Evolutionary conservation across 768 basidiomycete species (phyloP), one percentile per base, ranked within the genome.

Genomic region (Phylloporus sp.): DNA sequence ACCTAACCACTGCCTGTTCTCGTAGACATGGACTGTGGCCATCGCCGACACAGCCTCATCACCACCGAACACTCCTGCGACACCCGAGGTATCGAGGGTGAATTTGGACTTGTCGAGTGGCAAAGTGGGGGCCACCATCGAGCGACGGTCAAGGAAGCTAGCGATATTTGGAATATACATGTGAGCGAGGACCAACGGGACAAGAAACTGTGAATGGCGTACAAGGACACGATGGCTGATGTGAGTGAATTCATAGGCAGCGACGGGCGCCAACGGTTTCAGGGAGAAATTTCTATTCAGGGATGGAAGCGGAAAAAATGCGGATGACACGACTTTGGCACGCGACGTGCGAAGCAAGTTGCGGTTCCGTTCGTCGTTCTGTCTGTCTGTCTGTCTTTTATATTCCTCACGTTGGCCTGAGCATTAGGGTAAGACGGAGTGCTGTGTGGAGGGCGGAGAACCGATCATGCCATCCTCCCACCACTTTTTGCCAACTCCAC

Each of bases 41-140:
- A 73, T 72, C 20, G 72, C 69, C 1, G 72, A 64, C 6, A 73
- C 61, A 7, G 71, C 71, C 34, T 72, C 71, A 12, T 72, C 71
- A 10, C 71, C 71, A 27, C 71, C 71, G 28, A 72, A 64, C 44
- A 73, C 63, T 13, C 72, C 71, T 1, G 70, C 71, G 8, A 73
- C 63, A 24, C 71, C 70, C 31, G 66, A 64, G 2, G 64, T 60
- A 32, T 70, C 62, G 1, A 70, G 69, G 16, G 54, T 59, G 45
- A 67, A 69, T 1, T 28, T 26, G 35, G 66, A 60, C 11, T 43
- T 47, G 32, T 58, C 55, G 20, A 67, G 51, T 11, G 60, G 35
- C 20, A 65, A 36, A 3, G 50, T 44, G 7, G 45, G 16, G 3
- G 29, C 7, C 11, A 46, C 45, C 54, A 63, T 55, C 22, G 60